Evolutionary conservation across 192 early-diverging fungal species (phyloP), one percentile per base, ranked within the genome.

Genomic region (Coemansia sp.): DNA sequence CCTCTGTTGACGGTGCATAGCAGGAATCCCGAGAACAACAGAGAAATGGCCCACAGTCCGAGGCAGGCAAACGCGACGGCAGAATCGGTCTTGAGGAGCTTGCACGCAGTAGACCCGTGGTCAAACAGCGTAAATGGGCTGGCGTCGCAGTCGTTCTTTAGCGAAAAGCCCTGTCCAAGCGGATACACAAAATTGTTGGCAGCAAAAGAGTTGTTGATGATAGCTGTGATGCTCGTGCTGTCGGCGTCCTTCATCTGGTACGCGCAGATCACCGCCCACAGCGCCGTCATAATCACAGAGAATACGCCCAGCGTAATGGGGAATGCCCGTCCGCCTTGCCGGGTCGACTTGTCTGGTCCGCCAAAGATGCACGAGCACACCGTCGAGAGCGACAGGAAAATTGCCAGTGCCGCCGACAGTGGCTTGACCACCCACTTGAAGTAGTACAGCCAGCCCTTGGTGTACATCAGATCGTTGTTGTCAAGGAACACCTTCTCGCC

Each of bases 361-460:
- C 76, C 77, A 38, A 77, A 73, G 77, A 77, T 79, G 82, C 82
- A 79, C 29, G 77, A 76, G 78, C 82, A 84, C 68, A 79, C 29
- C 4, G 69, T 64, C 47, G 66, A 65, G 55, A 84, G n/a, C 51
- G 76, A 40, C 63, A 84, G 67, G 29, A 63, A 61, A 38, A 84
- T 64, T n/a, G 82, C 63, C 22, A 80, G n/a, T 7, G 29, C 67
- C 9, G 74, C 71, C 44, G 82, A 84, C 42, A 84, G 74, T 38
- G 78, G 78, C 67, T 84, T 84, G 20, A 84, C 68, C 1, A 76
- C 82, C 78, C 82, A 84, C 62, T 84, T 84, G 76, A 79, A 84
- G 77, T 77, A 70, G 74, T 79, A 84, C 59, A 71, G 77, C 82
- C 82, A 84, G 15, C 77, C 77, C 63, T 72, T 73, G 22, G 82